Conservation (phyloP, 2,329 filamentous ascomycete species). For the Pseudopyricularia javanii region DNA sequence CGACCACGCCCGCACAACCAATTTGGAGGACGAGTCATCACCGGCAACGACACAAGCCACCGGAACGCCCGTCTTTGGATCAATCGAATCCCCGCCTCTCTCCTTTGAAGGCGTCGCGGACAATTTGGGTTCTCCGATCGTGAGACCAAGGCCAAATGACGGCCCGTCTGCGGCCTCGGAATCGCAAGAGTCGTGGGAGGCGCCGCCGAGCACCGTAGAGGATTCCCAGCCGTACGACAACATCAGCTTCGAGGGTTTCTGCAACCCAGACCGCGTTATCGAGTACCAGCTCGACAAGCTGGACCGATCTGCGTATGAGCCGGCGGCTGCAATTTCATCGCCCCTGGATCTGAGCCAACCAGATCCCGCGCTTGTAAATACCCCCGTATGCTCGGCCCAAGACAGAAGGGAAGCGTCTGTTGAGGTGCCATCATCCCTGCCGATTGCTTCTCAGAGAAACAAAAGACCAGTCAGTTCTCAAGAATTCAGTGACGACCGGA, state of each 20-base stretch:
- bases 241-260: not conserved
- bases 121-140: conserved; percentile 13
- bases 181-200: conserved; percentile 21
- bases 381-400: too few species aligned
- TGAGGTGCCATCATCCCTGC: not conserved
- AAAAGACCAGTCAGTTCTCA: not conserved
- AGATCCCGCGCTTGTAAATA: too few species aligned
- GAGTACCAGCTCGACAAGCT: not conserved
- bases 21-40: not conserved
- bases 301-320: not conserved
- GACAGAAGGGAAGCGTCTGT: not conserved
- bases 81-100: conserved; percentile 11
- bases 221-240: conserved; percentile 37
- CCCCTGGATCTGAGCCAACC: not conserved
- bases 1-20: conserved; percentile 12
- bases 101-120: conserved; percentile 18
- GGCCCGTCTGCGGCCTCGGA: conserved; percentile 6
- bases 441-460: not conserved
- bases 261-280: not conserved
- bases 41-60: not conserved
- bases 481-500: not conserved
- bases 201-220: conserved; percentile 36
- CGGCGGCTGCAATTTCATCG: not conserved
- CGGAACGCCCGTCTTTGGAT: not conserved
- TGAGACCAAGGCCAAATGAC: conserved; percentile 1